phyloP scores from a whole-genome alignment of 2,329 filamentous ascomycete species.

The Camillea tinctor region DNA sequence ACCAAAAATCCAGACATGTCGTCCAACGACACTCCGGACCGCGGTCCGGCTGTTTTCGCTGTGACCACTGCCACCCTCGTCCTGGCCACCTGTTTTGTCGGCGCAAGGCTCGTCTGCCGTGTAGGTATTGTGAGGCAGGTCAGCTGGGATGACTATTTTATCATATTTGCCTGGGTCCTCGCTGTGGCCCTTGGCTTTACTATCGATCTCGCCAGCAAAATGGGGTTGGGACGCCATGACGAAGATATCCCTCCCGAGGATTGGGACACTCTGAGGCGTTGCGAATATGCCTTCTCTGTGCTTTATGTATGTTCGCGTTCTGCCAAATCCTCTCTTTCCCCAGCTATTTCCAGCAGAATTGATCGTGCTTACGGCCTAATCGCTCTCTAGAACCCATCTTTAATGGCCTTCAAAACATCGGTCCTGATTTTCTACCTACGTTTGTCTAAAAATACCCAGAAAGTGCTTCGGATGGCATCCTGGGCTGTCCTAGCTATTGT shows the following conservation, averaged over 20 bases:
- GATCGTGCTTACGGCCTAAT: conserved; percentile 13
- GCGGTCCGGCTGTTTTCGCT: conserved; percentile 62
- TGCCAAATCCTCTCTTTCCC: too few species aligned
- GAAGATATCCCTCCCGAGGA: conserved; percentile 52
- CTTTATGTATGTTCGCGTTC: conserved; percentile 50
- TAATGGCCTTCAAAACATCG: conserved; percentile 92
- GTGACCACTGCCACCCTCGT: conserved; percentile 69
- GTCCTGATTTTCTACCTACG: conserved; percentile 88
- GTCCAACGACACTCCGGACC: conserved; percentile 36
- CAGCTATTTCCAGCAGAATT: background rate
- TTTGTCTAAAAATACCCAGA: conserved; percentile 73
- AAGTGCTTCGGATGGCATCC: conserved; percentile 77
- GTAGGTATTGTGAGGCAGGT: conserved; percentile 69
- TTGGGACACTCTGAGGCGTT: conserved; percentile 51
- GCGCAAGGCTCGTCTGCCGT: conserved; percentile 70
- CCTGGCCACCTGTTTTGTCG: conserved; percentile 72
- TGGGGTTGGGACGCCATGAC: conserved; percentile 69
- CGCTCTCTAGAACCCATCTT: conserved; percentile 68
- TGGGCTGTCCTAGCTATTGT: conserved; percentile 75
- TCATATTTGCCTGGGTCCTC: conserved; percentile 74
- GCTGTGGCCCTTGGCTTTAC: conserved; percentile 66
- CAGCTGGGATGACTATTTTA: conserved; percentile 77
- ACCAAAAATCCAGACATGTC: conserved; percentile 22
- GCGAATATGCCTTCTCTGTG: conserved; percentile 64
- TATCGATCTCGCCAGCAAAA: conserved; percentile 61